phyloP scores from a whole-genome alignment of 2,329 filamentous ascomycete genomes.

The Penicillium sp. region DNA sequence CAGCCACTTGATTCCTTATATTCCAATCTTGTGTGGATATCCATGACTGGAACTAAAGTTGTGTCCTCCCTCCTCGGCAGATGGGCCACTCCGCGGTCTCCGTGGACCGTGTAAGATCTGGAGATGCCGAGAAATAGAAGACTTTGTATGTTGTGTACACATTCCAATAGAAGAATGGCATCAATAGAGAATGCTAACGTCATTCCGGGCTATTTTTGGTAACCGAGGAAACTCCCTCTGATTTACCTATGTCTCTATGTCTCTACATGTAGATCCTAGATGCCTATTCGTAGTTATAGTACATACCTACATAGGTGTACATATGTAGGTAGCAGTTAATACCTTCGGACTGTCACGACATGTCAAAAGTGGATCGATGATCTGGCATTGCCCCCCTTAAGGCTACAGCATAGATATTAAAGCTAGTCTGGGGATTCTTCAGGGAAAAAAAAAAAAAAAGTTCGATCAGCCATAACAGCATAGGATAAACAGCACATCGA shows the following conservation, averaged over 20 bases:
- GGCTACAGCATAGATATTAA: background rate
- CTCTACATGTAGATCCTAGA: too few relatives aligned
- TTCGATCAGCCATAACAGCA: background rate
- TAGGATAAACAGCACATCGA: background rate
- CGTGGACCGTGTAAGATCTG: background rate
- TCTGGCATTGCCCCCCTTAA: background rate
- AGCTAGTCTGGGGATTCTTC: background rate
- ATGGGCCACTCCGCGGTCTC: background rate
- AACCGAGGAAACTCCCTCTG: background rate
- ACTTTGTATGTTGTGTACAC: background rate
- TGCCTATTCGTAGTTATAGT: background rate
- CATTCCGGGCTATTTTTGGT: constrained; percentile 6
- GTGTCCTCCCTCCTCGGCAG: background rate
- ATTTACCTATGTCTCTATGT: background rate
- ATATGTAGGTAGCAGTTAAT: background rate
- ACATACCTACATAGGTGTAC: background rate
- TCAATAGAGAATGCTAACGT: constrained; percentile 7
- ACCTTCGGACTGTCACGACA: background rate
- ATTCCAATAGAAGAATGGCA: constrained; percentile 2
- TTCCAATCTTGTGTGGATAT: background rate
- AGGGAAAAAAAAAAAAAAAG: background rate
- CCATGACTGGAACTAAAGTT: background rate
- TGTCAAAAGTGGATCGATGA: constrained; percentile 6
- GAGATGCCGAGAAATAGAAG: background rate
- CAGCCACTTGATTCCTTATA: background rate